Base-by-base conservation (phyloP, 2,329 filamentous ascomycete genomes). In the Fusarium tuaranense region DNA sequence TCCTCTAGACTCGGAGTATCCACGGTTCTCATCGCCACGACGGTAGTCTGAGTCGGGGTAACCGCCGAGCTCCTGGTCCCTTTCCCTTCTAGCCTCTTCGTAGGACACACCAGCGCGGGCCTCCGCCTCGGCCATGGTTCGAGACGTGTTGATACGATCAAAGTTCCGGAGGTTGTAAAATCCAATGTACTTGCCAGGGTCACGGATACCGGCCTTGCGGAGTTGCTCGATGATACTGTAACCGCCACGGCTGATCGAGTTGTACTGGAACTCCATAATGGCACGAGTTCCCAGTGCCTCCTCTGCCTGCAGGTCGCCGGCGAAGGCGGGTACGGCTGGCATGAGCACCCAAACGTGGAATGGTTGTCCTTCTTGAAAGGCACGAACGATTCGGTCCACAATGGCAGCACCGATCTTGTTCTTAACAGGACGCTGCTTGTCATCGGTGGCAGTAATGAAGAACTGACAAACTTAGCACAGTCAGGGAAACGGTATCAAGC, bases 201-300 rank as follows among this genome's bases (percentile, higher is more conserved):
- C 86, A 2, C 84, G 87, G 60, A 95, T 87, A 10, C 94, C 94
- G 5, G 93, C 93, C 36, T 89, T 88, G 20, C 87, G 86, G 63
- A 95, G 88, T 55, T 87, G 87, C 81, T 95, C 93, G 79, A 95
- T 92, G 80, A 97, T 97, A 68, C 91, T 93, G 81, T 94, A 85
- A 4, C 93, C 93, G 36, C 93, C 93, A 39, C 94, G 90, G 82
- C 91, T 93, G 83, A 97, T 97, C 62, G 90, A 93, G 78, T 91
- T 87, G 83, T 97, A 96, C 80, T 97, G 94, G 81, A 93, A 96
- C 80, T 97, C 94, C 93, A 97, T 95, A 78, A 97, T 96, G 7
- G 94, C 94, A 39, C 94, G 88, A 0, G 94, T 97, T 25, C 93
- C 93, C 1, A 96, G 86, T 10, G 92, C 91, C 25, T 90, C 92